phyloP scores from a whole-genome alignment of 768 basidiomycete genomes.

The Lactarius sp. region DNA sequence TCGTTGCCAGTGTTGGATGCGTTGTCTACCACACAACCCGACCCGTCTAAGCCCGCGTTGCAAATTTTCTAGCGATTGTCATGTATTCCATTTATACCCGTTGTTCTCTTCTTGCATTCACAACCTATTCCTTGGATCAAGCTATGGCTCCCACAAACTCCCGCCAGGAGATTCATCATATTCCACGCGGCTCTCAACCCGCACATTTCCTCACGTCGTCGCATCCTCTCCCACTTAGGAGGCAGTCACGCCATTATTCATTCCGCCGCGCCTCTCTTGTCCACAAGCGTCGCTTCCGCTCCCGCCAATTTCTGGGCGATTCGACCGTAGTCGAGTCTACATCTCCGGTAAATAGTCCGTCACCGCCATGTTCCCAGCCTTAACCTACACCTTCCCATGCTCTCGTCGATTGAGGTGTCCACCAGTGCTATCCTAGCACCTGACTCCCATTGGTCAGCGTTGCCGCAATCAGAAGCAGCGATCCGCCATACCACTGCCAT shows the following conservation, averaged over 20 bases:
- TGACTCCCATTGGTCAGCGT: neutral
- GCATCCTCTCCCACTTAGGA: neutral
- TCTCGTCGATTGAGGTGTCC: neutral
- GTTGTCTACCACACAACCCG: neutral
- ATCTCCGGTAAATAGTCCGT: neutral
- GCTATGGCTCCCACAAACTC: conserved; percentile 18
- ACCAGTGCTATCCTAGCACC: neutral
- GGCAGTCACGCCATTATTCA: neutral
- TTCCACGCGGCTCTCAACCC: neutral
- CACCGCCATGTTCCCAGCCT: neutral
- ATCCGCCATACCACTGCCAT: neutral
- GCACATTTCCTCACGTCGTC: neutral
- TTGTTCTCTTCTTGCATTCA: conserved; percentile 14
- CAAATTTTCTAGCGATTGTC: neutral
- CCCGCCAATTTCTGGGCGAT: conserved; percentile 3
- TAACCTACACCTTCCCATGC: neutral
- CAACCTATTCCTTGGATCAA: conserved; percentile 12
- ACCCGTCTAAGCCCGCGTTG: neutral
- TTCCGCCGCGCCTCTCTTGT: conserved; percentile 2
- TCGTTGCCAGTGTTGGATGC: neutral
- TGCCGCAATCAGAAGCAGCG: conserved; percentile 4
- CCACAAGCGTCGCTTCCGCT: conserved; percentile 13
- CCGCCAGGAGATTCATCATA: conserved; percentile 1
- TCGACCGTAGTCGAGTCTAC: neutral
- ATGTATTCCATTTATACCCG: conserved; percentile 12